phyloP scores from a whole-genome alignment of 2,329 filamentous ascomycete genomes.

The Neoascochyta sp. region DNA sequence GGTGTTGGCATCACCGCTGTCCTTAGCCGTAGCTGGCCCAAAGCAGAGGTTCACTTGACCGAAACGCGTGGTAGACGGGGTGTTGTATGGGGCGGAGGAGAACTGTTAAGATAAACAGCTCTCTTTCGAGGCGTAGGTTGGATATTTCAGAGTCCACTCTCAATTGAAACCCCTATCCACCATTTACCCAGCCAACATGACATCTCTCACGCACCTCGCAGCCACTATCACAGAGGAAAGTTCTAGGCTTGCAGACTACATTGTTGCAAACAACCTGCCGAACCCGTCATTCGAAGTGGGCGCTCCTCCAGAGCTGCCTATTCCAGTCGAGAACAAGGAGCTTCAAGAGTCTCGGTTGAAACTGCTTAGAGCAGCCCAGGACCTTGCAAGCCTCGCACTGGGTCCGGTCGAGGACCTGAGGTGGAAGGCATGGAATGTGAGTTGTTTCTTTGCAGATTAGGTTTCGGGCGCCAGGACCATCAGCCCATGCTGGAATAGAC shows the following conservation, averaged over 20 bases:
- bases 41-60: too few species aligned
- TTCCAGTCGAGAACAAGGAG: slow-evolving; percentile 1
- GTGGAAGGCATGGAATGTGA: slow-evolving; percentile 5
- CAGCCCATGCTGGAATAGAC: not conserved
- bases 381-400: slow-evolving; percentile 2
- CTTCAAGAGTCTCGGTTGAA: not conserved
- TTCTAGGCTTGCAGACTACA: slow-evolving; percentile 3
- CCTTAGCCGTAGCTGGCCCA: too few species aligned
- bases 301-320: slow-evolving; percentile 2
- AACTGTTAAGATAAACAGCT: too few species aligned
- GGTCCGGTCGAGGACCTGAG: slow-evolving; percentile 4
- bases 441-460: too few species aligned
- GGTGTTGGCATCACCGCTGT: too few species aligned
- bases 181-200: slow-evolving; percentile 3
- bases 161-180: too few species aligned
- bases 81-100: too few species aligned
- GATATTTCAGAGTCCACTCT: too few species aligned
- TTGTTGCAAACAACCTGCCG: slow-evolving; percentile 1
- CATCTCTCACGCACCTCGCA: slow-evolving; percentile 5
- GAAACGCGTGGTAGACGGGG: too few species aligned
- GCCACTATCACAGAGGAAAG: slow-evolving; percentile 1
- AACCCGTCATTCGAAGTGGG: slow-evolving; percentile 1
- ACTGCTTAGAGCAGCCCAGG: slow-evolving; percentile 3
- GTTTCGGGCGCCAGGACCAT: too few species aligned
- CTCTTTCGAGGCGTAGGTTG: too few species aligned